phyloP scores from a whole-genome alignment of 768 basidiomycete species.

The Russula olivacea region DNA sequence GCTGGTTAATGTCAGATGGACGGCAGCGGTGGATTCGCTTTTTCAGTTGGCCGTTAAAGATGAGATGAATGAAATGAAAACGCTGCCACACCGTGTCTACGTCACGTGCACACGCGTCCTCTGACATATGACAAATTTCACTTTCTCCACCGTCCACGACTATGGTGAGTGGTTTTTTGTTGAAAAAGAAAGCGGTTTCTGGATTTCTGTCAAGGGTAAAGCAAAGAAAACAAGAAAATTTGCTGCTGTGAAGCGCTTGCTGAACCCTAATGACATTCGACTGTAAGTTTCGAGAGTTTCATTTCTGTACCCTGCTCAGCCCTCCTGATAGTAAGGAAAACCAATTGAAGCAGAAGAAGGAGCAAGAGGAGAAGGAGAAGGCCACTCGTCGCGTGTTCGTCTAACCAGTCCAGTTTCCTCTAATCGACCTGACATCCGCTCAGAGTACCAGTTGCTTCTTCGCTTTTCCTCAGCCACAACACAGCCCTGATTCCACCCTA shows the following conservation, averaged over 20 bases:
- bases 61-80: not conserved
- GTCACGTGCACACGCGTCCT: constrained; percentile 18
- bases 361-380: constrained; percentile 73
- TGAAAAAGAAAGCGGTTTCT: not conserved
- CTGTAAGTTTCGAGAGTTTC: constrained; percentile 49
- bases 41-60: not conserved
- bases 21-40: not conserved
- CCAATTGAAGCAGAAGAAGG: constrained; percentile 80
- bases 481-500: constrained; percentile 95
- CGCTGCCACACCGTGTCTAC: constrained; percentile 5
- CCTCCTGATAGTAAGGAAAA: constrained; percentile 73
- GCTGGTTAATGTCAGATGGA: not conserved
- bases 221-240: constrained; percentile 95
- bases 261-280: constrained; percentile 90
- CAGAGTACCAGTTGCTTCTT: constrained; percentile 83
- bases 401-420: not conserved
- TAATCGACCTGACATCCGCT: constrained; percentile 6
- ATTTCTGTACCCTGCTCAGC: not conserved
- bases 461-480: constrained; percentile 92
- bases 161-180: constrained; percentile 14
- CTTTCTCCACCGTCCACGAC: not conserved
- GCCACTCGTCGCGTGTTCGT: constrained; percentile 75
- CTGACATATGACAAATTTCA: constrained; percentile 8
- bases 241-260: constrained; percentile 85
- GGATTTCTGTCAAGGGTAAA: constrained; percentile 51